Conservation (phyloP, 805 yeast species). For the Tetrapisispora namnaoensis region DNA sequence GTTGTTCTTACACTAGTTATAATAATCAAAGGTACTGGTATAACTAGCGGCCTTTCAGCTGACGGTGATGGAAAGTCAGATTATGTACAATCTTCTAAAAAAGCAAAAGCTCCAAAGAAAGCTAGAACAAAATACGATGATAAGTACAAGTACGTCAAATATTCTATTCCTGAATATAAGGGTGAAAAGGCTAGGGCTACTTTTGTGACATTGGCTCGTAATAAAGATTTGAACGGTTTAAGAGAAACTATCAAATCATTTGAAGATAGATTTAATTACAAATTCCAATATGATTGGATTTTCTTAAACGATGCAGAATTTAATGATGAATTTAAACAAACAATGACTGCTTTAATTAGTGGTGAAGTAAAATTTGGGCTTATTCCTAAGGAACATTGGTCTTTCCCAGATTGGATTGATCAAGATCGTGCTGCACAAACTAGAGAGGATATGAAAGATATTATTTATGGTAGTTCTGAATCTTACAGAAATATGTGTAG, state of each 20-base stretch:
- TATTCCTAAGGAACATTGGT: slow-evolving; percentile 79
- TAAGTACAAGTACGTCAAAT: slow-evolving; percentile 4
- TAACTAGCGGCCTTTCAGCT: not conserved
- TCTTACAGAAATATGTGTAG: slow-evolving; percentile 87
- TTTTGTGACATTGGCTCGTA: slow-evolving; percentile 73
- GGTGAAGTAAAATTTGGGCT: slow-evolving; percentile 73
- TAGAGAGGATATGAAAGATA: slow-evolving; percentile 42
- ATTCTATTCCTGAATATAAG: slow-evolving; percentile 9
- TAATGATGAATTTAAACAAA: slow-evolving; percentile 65
- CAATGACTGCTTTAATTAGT: slow-evolving; percentile 59
- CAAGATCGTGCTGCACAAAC: slow-evolving; percentile 49
- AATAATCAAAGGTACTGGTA: not conserved
- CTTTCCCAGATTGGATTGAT: slow-evolving; percentile 78
- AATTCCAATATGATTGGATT: slow-evolving; percentile 88
- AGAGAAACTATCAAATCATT: slow-evolving; percentile 59
- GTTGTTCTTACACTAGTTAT: not conserved
- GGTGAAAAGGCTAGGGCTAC: slow-evolving; percentile 58
- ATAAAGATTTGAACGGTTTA: slow-evolving; percentile 53
- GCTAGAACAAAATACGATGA: slow-evolving; percentile 3
- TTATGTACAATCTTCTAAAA: not conserved
- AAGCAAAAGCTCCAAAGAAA: not conserved
- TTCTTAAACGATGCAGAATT: slow-evolving; percentile 85
- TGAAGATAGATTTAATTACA: slow-evolving; percentile 84
- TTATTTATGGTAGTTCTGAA: slow-evolving; percentile 59
- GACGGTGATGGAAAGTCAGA: not conserved